Evolutionary conservation across 345 rosid species (phyloP).

Genomic region (Rhodamnia rubescens): DNA sequence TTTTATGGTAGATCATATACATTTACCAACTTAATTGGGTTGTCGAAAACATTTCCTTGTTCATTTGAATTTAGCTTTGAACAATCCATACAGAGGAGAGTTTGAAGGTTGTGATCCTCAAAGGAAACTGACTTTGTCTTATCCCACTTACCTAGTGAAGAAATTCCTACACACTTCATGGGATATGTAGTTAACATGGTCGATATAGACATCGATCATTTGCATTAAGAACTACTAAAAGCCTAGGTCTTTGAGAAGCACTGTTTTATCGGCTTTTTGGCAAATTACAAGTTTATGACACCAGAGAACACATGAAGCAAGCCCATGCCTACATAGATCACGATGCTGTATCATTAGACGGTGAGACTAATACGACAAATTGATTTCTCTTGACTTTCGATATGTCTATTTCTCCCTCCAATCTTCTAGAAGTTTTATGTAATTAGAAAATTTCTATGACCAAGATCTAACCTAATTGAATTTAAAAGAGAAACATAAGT

Average conservation of each 20-base stretch:
- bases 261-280: constrained; percentile 36
- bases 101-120: constrained; percentile 11
- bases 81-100: too few relatives aligned
- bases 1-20: too few relatives aligned
- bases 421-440: background rate
- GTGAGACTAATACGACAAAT: background rate
- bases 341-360: constrained; percentile 21
- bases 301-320: constrained; percentile 17
- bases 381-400: constrained; percentile 27
- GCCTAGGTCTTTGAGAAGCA: constrained; percentile 47
- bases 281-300: constrained; percentile 46
- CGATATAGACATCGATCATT: background rate
- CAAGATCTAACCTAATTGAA: too few relatives aligned
- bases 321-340: constrained; percentile 23
- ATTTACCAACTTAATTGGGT: too few relatives aligned
- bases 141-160: constrained; percentile 27
- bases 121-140: constrained; percentile 20
- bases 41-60: too few relatives aligned
- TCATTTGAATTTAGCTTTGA: too few relatives aligned
- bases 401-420: constrained; percentile 5
- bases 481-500: too few relatives aligned
- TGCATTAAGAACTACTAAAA: constrained; percentile 6
- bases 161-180: constrained; percentile 1
- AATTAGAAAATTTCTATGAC: too few relatives aligned
- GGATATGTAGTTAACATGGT: too few relatives aligned